Conservation (phyloP, 257 asterid species). For the Ballota nigra region DNA sequence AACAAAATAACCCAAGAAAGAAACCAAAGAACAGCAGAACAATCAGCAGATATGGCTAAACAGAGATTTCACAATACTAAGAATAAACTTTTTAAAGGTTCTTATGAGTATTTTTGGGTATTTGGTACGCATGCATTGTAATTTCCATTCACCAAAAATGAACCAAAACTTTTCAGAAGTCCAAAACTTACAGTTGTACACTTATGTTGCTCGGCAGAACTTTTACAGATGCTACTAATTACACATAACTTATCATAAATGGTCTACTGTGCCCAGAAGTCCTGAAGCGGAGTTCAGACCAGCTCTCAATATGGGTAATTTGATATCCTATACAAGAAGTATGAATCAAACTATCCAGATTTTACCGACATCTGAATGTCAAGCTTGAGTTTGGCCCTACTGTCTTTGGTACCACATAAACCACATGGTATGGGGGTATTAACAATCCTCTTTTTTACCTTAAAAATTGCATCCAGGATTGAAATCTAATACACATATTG, state of each 20-base stretch:
- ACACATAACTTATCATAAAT: not conserved
- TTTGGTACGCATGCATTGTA: not conserved
- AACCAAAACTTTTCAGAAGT: not conserved
- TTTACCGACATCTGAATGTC: not conserved
- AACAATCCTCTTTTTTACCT: not conserved
- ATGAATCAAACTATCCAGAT: not conserved
- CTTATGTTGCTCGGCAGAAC: no score
- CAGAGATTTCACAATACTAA: not conserved
- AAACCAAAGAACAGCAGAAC: constrained; percentile 4
- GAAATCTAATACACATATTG: not conserved
- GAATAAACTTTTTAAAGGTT: not conserved
- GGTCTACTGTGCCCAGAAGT: not conserved
- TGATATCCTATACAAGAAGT: not conserved
- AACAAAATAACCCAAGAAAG: not conserved
- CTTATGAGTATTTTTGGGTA: not conserved
- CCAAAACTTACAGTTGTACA: not conserved
- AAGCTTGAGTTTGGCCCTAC: not conserved
- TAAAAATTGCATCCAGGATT: not conserved
- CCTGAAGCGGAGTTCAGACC: not conserved
- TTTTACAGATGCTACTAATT: no score
- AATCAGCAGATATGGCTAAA: not conserved
- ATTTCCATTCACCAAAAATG: not conserved
- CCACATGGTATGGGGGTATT: not conserved
- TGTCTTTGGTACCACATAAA: not conserved
- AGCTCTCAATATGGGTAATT: not conserved